Evolutionary conservation across 768 basidiomycete genomes (phyloP).

Genomic region (Candolleomyces eurysporus): DNA sequence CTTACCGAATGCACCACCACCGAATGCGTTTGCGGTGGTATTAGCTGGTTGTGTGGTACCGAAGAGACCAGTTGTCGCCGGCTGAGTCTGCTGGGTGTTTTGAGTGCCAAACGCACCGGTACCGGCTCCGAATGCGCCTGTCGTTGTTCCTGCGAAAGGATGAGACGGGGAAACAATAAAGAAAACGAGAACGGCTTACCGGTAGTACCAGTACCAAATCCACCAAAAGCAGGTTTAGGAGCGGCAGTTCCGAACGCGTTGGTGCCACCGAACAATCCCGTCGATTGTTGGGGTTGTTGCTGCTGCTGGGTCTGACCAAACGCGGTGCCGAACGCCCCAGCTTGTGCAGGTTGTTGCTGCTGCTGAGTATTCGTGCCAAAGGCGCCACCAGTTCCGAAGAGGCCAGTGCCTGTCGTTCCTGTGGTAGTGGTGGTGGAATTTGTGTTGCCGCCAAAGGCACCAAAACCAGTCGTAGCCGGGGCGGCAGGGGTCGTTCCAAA

Average conservation of each 20-base stretch:
- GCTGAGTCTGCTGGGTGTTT: slow-evolving; percentile 20
- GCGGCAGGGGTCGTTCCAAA: slow-evolving; percentile 33
- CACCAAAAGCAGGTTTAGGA: slow-evolving; percentile 36
- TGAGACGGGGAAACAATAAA: slow-evolving; percentile 1
- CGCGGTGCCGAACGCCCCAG: slow-evolving; percentile 39
- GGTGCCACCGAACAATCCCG: slow-evolving; percentile 18
- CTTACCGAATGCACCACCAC: background rate
- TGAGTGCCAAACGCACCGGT: slow-evolving; percentile 15
- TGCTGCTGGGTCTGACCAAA: slow-evolving; percentile 48
- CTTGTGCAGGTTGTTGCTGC: slow-evolving; percentile 22
- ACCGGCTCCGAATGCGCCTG: slow-evolving; percentile 1
- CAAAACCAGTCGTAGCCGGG: slow-evolving; percentile 35
- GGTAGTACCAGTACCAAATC: slow-evolving; percentile 27
- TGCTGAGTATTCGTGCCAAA: slow-evolving; percentile 27
- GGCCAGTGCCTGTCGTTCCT: slow-evolving; percentile 22
- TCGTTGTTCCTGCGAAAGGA: background rate
- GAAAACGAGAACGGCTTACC: background rate
- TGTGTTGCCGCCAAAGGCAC: slow-evolving; percentile 20
- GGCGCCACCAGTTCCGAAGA: slow-evolving; percentile 36
- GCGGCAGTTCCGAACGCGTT: slow-evolving; percentile 33
- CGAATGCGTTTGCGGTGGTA: slow-evolving; percentile 13
- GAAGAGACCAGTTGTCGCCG: slow-evolving; percentile 9
- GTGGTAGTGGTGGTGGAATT: slow-evolving; percentile 9
- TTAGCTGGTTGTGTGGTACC: background rate
- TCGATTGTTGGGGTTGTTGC: slow-evolving; percentile 30